Conservation (phyloP, 305 asterid species). For the Ruellia speciosa region DNA sequence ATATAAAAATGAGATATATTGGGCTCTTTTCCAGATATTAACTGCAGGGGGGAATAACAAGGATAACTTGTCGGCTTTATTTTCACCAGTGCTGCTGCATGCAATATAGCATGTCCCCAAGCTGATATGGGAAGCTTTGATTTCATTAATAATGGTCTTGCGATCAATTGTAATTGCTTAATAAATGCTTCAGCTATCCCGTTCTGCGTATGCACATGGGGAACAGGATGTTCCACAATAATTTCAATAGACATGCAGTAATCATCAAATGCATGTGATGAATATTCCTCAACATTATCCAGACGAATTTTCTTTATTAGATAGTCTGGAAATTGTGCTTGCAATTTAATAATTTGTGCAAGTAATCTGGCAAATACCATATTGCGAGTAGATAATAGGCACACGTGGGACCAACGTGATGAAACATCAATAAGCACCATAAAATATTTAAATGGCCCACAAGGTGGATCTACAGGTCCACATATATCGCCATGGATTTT, state of each 20-base stretch:
- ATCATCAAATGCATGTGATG: too few relatives aligned
- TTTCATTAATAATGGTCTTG: too few relatives aligned
- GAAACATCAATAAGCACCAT: background rate
- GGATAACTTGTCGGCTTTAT: too few relatives aligned
- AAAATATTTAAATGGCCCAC: background rate
- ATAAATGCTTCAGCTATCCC: background rate
- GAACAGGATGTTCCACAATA: too few relatives aligned
- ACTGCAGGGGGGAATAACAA: too few relatives aligned
- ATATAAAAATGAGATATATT: too few relatives aligned
- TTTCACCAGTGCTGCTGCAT: too few relatives aligned
- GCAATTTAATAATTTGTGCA: background rate
- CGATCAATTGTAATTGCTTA: constrained; percentile 3
- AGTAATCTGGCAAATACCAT: constrained; percentile 2
- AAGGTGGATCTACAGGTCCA: background rate
- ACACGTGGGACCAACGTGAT: background rate
- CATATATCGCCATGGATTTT: background rate
- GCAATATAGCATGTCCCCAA: constrained; percentile 8
- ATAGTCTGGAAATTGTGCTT: too few relatives aligned
- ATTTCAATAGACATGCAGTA: too few relatives aligned
- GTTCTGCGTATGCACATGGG: constrained; percentile 5
- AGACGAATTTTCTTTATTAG: too few relatives aligned
- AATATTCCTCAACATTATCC: too few relatives aligned
- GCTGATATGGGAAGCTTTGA: background rate
- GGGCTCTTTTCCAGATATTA: too few relatives aligned
- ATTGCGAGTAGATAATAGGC: background rate